These are phyloP conservation scores for Candida piceae DNA, from an alignment of 805 yeast species.

Conservation along the genomic window DNA sequence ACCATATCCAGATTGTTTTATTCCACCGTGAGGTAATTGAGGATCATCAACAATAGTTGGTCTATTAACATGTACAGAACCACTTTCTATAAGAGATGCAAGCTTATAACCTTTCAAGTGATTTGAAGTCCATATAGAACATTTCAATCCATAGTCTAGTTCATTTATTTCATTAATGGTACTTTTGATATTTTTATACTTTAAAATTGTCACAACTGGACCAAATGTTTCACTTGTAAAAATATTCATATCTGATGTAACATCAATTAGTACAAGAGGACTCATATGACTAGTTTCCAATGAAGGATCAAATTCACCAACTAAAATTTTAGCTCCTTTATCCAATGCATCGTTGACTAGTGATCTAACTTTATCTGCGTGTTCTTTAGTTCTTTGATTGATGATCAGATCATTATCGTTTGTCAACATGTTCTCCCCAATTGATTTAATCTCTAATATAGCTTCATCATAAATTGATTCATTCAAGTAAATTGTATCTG, in stretches of 20 bases:
- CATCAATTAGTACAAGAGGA: slow-evolving; percentile 33
- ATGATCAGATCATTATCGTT: slow-evolving; percentile 14
- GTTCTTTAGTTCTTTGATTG: slow-evolving; percentile 28
- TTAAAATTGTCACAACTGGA: slow-evolving; percentile 33
- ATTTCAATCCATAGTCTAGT: slow-evolving; percentile 34
- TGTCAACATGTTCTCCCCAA: slow-evolving; percentile 7
- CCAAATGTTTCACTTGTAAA: slow-evolving; percentile 37
- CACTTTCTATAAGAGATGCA: slow-evolving; percentile 34
- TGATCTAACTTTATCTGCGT: slow-evolving; percentile 18
- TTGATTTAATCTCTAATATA: slow-evolving; percentile 12
- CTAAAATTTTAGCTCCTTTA: slow-evolving; percentile 33
- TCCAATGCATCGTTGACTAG: slow-evolving; percentile 34
- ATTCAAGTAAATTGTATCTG: slow-evolving; percentile 35
- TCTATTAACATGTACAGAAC: slow-evolving; percentile 25
- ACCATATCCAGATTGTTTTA: slow-evolving; percentile 38
- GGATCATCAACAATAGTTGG: slow-evolving; percentile 22
- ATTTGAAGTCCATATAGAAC: slow-evolving; percentile 38
- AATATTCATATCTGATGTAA: slow-evolving; percentile 29
- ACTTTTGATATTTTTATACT: slow-evolving; percentile 19
- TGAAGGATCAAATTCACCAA: slow-evolving; percentile 7
- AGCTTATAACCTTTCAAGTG: slow-evolving; percentile 29
- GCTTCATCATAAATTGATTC: slow-evolving; percentile 31
- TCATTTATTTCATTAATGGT: slow-evolving; percentile 26
- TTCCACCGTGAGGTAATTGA: slow-evolving; percentile 42
- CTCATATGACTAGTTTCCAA: slow-evolving; percentile 1